Base-by-base conservation (phyloP, 371 early-diverging fungal genomes). In the Mortierella sp. region DNA sequence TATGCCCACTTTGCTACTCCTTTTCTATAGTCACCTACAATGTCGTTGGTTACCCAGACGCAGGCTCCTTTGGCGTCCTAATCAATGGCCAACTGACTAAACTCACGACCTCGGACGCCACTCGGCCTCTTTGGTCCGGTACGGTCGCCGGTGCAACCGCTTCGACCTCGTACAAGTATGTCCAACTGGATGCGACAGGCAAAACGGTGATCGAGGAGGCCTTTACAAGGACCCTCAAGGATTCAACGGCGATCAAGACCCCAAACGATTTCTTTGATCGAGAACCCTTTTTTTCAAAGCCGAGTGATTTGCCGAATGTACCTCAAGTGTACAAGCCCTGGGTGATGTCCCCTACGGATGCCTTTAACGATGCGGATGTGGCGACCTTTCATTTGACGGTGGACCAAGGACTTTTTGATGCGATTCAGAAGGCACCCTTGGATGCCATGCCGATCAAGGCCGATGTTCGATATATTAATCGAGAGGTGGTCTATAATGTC, bases 351-450 rank as follows among this genome's bases (percentile, higher is more conserved):
- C 47, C 63, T 15, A 44, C 64, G 29, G 64, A 70, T 18, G 55
- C 50, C 21, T 59, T 70, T 58, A 60, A 70, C 15, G 70, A 64
- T 14, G 45, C 47, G 2, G 51, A 84, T 47, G 63, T 87, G 37
- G 83, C 84, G 30, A 87, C 87, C 1, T 76, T 87, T 19, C 79
- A 85, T 52, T 61, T 85, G 70, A 73, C 69, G 6, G 81, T 74
- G 9, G 79, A 82, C 7, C 76, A 62, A 0, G 64, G 75, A 14
- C 66, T 71, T 30, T 82, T 70, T 12, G 80, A 82, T 19, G 64
- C 64, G 7, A 46, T 71, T 25, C 77, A 81, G 0, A 68, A 66
- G 4, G 30, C 74, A 7, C 79, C 81, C 28, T 70, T 57, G 23
- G 72, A 79, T 26, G 64, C 74, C 7, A 14, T 48, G 21, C 59